Evolutionary conservation across 352 stramenopile species (phyloP), one percentile per base, ranked within the genome.

Genomic region (Phytopythium ostracodes): DNA sequence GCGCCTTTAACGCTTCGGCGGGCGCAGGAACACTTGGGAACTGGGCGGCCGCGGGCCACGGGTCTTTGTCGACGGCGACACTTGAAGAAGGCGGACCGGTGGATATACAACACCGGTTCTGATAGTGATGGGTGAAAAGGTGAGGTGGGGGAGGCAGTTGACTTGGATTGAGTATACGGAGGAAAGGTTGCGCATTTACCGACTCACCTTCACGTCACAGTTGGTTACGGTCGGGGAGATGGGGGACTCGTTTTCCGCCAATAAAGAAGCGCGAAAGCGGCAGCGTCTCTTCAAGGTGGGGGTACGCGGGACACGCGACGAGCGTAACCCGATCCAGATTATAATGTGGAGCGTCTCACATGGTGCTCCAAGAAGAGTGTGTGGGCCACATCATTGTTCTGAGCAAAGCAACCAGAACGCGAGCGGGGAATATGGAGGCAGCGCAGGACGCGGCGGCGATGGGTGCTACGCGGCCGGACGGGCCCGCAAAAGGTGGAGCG

Each of bases 401-500:
- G 6, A 43, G 1, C 4, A n/a, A 47, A 43, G 12, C 12, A 43
- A 47, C 17, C 4, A 47, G 40, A 6, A 4, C 18, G 17, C 6
- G 18, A 47, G 40, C 10, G 25, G 8, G 24, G n/a, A 52, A 33
- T 25, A 55, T 38, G 25, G 25, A 55, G 25, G 29, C 8, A 1
- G 25, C 14, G 49, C 31, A 27, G 50, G 50, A 56, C 15, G 50
- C 14, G 24, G 27, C 50, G 11, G 50, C 50, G 31, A 17, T 8
- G 35, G 50, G 7, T 17, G 27, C 15, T 2, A 24, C 29, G 50
- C 50, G 50, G 50, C 50, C 50, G 9, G 50, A 56, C n/a, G 50
- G 50, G 7, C 50, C 50, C 50, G 50, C 50, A 15, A 56, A 56
- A 56, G 50, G 50, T 56, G 31, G 22, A 18, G 50, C 3, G 2